Percentiles rank a stretch among this genome's conserved stretches.
Evolutionary conservation across 768 basidiomycete genomes (phyloP).

Genomic region (Gymnopilus junonius): DNA sequence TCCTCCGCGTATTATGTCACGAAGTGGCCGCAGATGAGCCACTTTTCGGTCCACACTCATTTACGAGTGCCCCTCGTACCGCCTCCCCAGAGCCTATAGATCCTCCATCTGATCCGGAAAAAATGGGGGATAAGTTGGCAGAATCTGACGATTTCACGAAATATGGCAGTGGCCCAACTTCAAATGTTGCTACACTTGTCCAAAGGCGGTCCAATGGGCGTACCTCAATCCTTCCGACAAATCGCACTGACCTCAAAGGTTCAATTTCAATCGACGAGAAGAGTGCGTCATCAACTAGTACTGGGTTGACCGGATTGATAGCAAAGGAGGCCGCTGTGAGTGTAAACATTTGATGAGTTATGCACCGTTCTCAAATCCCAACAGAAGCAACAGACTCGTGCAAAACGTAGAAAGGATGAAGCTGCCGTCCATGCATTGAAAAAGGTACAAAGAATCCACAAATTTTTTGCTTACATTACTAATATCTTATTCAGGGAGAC

Average conservation of each 20-base stretch:
- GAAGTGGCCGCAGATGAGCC: conserved; percentile 45
- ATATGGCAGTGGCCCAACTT: not conserved
- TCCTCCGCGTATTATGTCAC: conserved; percentile 71
- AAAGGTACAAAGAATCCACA: conserved; percentile 23
- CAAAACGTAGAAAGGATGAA: conserved; percentile 27
- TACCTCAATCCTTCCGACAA: conserved; percentile 27
- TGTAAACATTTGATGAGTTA: not conserved
- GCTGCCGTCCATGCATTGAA: conserved; percentile 35
- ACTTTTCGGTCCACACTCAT: conserved; percentile 21
- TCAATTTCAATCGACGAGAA: not conserved
- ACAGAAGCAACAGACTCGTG: conserved; percentile 11
- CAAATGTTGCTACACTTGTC: conserved; percentile 3
- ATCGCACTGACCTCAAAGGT: conserved; percentile 17
- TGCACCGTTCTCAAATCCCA: conserved; percentile 1
- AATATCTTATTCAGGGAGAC: conserved; percentile 44
- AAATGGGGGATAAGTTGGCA: conserved; percentile 9
- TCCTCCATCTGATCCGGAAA: conserved; percentile 14
- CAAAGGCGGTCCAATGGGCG: conserved; percentile 2
- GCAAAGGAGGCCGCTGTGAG: conserved; percentile 28
- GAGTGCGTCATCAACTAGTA: conserved; percentile 9
- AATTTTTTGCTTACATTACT: not conserved
- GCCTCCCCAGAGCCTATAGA: conserved; percentile 42
- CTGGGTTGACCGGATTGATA: conserved; percentile 21
- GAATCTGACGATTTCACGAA: conserved; percentile 10
- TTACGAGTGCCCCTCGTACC: conserved; percentile 36